Conservation (phyloP, 208 protist species). For the Naegleria lovaniensis region DNA sequence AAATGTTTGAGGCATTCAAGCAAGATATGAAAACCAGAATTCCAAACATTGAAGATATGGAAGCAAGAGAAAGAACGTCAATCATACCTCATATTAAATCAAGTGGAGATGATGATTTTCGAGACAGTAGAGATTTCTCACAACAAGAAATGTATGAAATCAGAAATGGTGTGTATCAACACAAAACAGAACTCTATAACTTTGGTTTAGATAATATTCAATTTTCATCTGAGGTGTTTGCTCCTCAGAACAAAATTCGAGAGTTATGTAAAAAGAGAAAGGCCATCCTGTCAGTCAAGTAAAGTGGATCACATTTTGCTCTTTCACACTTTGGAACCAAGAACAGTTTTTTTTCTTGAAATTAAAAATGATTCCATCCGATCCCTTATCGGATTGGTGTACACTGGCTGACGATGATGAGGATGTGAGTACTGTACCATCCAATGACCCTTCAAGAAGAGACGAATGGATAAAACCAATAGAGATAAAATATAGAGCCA, state of each 20-base stretch:
- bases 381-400: too few species aligned
- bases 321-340: too few species aligned
- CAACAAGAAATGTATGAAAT: neutral
- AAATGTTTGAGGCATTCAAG: too few species aligned
- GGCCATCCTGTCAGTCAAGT: neutral
- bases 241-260: neutral
- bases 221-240: neutral
- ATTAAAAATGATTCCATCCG: too few species aligned
- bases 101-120: neutral
- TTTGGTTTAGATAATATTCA: neutral
- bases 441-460: neutral
- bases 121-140: neutral
- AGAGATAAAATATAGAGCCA: neutral
- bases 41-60: too few species aligned
- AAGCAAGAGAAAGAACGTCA: neutral
- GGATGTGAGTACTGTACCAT: too few species aligned
- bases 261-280: neutral
- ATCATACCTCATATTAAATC: neutral
- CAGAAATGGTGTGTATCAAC: neutral
- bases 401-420: too few species aligned
- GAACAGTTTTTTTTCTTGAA: too few species aligned
- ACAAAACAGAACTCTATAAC: neutral
- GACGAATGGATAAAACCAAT: neutral
- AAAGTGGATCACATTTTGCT: neutral
- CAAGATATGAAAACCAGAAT: too few species aligned